Evolutionary conservation across 2,329 filamentous ascomycete genomes (phyloP).

Genomic region (Claviceps sp.): DNA sequence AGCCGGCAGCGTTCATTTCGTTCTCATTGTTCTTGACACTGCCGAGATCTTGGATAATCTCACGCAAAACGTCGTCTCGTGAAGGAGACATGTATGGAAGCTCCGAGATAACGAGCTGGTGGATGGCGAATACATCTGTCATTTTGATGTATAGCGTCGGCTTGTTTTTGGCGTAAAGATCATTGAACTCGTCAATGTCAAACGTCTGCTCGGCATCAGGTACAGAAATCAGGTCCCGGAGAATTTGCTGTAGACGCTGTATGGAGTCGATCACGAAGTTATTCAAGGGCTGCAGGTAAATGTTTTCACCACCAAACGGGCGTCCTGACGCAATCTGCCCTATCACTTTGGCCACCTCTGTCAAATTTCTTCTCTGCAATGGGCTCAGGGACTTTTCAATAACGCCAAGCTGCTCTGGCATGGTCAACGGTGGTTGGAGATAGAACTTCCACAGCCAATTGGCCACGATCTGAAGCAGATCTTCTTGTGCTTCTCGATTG

Average conservation of each 20-base stretch:
- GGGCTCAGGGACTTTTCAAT: constrained; percentile 81
- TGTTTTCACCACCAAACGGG: constrained; percentile 84
- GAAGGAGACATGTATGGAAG: constrained; percentile 63
- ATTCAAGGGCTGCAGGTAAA: constrained; percentile 91
- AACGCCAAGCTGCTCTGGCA: constrained; percentile 85
- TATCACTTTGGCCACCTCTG: constrained; percentile 83
- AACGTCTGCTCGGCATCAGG: constrained; percentile 82
- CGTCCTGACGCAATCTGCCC: constrained; percentile 79
- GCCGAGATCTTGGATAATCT: constrained; percentile 85
- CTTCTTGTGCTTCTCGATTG: constrained; percentile 61
- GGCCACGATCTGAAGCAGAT: constrained; percentile 69
- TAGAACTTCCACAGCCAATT: constrained; percentile 95
- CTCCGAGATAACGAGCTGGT: constrained; percentile 72
- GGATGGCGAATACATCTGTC: constrained; percentile 91
- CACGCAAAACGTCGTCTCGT: constrained; percentile 76
- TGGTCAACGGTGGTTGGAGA: constrained; percentile 74
- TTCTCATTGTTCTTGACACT: constrained; percentile 94
- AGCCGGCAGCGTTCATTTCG: constrained; percentile 76
- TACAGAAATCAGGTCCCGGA: constrained; percentile 66
- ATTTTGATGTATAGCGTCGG: constrained; percentile 99
- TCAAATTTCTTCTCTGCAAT: constrained; percentile 82
- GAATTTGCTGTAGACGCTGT: constrained; percentile 62
- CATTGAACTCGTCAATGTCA: constrained; percentile 97
- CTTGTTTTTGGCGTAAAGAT: constrained; percentile 90
- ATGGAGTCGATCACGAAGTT: constrained; percentile 79